Evolutionary conservation across 306 rosid species (phyloP), one percentile per base, ranked within the genome.

Genomic region (Rosa lucieae): DNA sequence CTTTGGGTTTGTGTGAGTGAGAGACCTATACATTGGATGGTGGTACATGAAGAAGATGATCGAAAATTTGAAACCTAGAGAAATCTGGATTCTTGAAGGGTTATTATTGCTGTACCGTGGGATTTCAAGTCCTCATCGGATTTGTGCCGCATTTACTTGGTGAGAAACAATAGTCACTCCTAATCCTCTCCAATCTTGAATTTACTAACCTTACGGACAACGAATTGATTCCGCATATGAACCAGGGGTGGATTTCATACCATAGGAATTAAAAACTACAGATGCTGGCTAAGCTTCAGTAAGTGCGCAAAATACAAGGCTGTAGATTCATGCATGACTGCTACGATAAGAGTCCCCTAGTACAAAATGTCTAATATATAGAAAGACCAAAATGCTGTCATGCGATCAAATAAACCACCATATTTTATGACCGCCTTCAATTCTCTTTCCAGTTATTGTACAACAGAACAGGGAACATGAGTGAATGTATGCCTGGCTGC

Each of bases 401-500:
- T 66, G 47, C 8, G 2, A 66, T 37, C 18, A 61, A 75, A 75
- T 10, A 26, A 75, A 46, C 20, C 32, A 18, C 6, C 46, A 61
- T 40, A 40, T 20, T 0, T 61, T 37, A 17, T n/a, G 49, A 61
- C 15, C 70, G 18, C 61, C 3, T 49, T 65, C n/a, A 29, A 10
- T 52, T 40, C 68, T 43, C 83, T 42, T 21, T 40, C 46, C 9
- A 42, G 20, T 70, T 18, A 70, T 75, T 59, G 77, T 48, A 51
- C 80, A 75, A 69, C 13, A 66, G 43, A 66, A 37, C 46, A 10
- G 37, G 72, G 17, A 48, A 61, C 37, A 39, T 4, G 70, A 26
- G 29, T 49, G 44, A 53, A 2, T 3, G 14, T 26, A 55, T 43
- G 20, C 61, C 62, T 14, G 26, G 71, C 47, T 32, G 11, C 53